Evolutionary conservation across 1,284 basidiomycete genomes (phyloP).

Genomic region (Abortiporus biennis): DNA sequence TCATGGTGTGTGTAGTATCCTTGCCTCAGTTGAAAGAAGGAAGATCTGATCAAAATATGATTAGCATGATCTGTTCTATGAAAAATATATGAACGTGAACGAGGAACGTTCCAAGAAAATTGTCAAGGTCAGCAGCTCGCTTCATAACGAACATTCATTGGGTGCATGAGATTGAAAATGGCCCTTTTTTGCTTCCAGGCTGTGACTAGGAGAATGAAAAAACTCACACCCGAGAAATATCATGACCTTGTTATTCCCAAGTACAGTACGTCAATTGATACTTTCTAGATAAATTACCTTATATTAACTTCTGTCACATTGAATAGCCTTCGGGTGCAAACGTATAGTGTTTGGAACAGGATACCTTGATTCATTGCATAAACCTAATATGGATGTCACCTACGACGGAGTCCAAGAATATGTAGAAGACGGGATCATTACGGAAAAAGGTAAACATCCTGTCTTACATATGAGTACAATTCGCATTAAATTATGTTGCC

Average conservation of each 20-base stretch:
- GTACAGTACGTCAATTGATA: constrained; percentile 28
- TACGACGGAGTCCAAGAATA: constrained; percentile 32
- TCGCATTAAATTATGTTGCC: neutral
- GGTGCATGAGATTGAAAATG: no score
- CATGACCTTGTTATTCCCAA: constrained; percentile 33
- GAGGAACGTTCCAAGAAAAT: no score
- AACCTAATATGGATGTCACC: constrained; percentile 35
- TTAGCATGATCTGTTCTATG: neutral
- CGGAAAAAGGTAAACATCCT: constrained; percentile 24
- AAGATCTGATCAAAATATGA: neutral
- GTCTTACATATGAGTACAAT: neutral
- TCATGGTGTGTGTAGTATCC: constrained; percentile 26
- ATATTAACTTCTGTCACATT: neutral
- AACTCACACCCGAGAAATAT: constrained; percentile 33
- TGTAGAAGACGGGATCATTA: constrained; percentile 30
- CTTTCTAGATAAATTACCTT: neutral
- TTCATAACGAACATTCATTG: no score
- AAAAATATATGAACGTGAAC: neutral
- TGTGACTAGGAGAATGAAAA: constrained; percentile 27
- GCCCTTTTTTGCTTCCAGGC: constrained; percentile 16
- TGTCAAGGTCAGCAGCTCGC: no score
- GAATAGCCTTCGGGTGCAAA: constrained; percentile 33
- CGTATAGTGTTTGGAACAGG: constrained; percentile 30
- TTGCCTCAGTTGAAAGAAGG: neutral
- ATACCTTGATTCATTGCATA: constrained; percentile 32